A percentile compares a stretch with the other conserved stretches of the same genome.
Evolutionary conservation across 2,329 filamentous ascomycete genomes (phyloP).

Genomic region (Helminthosporium solani): DNA sequence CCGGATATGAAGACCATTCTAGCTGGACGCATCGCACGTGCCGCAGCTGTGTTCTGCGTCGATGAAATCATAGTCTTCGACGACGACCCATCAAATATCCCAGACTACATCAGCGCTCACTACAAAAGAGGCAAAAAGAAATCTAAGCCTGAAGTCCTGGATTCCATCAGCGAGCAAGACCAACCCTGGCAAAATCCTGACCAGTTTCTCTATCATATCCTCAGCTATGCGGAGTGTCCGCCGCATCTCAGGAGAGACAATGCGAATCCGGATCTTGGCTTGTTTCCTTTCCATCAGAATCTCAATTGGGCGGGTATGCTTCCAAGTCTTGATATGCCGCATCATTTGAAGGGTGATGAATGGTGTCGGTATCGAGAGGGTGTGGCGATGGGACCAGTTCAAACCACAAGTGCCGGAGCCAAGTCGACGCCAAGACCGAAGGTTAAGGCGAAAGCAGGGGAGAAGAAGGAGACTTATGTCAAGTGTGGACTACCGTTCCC

Average conservation of each 20-base stretch:
- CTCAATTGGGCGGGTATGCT: conserved; percentile 70
- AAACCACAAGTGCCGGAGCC: conserved; percentile 2
- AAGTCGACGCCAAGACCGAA: conserved; percentile 41
- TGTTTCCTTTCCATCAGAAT: conserved; percentile 80
- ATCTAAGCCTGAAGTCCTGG: conserved; percentile 48
- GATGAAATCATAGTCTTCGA: conserved; percentile 84
- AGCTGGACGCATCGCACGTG: conserved; percentile 75
- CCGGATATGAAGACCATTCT: conserved; percentile 74
- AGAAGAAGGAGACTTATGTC: conserved; percentile 41
- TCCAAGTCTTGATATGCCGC: conserved; percentile 79
- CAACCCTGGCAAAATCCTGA: conserved; percentile 68
- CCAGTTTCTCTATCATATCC: conserved; percentile 75
- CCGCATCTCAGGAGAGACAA: conserved; percentile 62
- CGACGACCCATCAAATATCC: conserved; percentile 55
- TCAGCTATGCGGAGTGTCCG: conserved; percentile 81
- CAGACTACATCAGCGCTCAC: conserved; percentile 21
- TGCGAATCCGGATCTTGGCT: conserved; percentile 54
- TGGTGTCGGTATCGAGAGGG: conserved; percentile 81
- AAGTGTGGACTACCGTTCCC: conserved; percentile 52
- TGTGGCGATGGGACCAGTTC: conserved; percentile 54
- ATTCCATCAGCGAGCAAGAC: conserved; percentile 42
- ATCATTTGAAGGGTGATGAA: conserved; percentile 74
- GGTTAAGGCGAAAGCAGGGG: conserved; percentile 40
- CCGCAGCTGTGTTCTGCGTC: conserved; percentile 77
- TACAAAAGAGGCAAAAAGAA: conserved; percentile 19